Base-by-base conservation (phyloP, 2,329 filamentous ascomycete genomes). In the Cladophialophora carrionii region DNA sequence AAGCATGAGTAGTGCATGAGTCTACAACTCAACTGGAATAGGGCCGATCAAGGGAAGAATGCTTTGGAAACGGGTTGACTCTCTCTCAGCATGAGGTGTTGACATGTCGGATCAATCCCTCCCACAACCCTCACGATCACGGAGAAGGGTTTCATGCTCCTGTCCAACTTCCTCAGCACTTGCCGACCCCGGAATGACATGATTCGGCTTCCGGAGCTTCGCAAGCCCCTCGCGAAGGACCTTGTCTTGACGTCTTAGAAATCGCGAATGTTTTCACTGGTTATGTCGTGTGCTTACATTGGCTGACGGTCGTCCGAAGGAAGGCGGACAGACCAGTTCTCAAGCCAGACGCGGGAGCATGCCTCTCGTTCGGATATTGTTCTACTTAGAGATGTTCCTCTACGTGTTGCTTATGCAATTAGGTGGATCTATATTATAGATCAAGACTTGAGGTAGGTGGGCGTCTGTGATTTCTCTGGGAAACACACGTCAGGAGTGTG, bases 231-330 rank as follows among this genome's bases (percentile, higher is more conserved):
- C 26, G 9, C 48, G 7, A 20, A n/a, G 10, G n/a, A 20, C 1
- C 3, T 52, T 43, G n/a, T 43, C 26, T 17, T 26, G 48, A 4
- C 1, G n/a, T 26, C 26, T 52, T 52, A 52, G 12, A 52, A 52
- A 52, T 52, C 9, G 14, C 4, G 9, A 24, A 26, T 2, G 5
- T 29, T 52, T 26, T 24, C 14, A 24, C 7, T 26, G 22, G 10
- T 51, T 6, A 9, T 3, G 10, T 9, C 5, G 26, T 20, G 7
- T 24, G 48, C 48, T 52, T 52, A 52, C 48, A 24, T 26, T 52
- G 48, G 48, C 48, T 52, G 20, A 52, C 48, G 26, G 9, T 52
- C 48, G 48, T 52, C 48, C 48, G 48, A 24, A 43, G 48, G 1
- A 26, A 9, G 48, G 48, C 26, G 48, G 48, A 26, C 37, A 29